These are phyloP conservation scores for Trichomonascus vanleenenianus DNA, from an alignment of 805 yeast genomes.

Conservation along the genomic window DNA sequence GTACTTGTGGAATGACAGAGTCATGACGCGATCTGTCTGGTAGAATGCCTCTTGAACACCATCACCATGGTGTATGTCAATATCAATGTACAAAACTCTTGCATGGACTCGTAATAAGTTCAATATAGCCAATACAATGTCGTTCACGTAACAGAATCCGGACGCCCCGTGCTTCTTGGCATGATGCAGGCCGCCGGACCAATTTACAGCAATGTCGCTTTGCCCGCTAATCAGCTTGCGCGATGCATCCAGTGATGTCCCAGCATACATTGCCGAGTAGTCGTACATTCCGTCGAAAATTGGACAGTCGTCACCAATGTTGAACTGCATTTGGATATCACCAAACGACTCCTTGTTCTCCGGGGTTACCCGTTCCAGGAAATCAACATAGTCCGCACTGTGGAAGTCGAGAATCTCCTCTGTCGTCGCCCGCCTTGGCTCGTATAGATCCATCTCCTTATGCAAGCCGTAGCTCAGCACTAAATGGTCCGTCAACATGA, in stretches of 20 bases:
- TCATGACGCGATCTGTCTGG: constrained; percentile 86
- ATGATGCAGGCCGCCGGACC: constrained; percentile 91
- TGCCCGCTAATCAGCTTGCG: constrained; percentile 72
- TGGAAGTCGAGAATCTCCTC: constrained; percentile 80
- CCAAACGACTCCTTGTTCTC: constrained; percentile 55
- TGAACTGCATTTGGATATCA: constrained; percentile 37
- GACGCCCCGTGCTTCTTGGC: constrained; percentile 87
- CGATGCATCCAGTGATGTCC: constrained; percentile 87
- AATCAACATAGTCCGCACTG: constrained; percentile 76
- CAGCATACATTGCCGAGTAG: constrained; percentile 77
- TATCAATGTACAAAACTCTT: constrained; percentile 79
- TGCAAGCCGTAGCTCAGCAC: constrained; percentile 79
- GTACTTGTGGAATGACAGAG: constrained; percentile 84
- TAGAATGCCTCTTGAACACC: constrained; percentile 94
- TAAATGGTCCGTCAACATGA: constrained; percentile 89
- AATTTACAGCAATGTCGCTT: constrained; percentile 86
- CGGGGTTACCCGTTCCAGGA: constrained; percentile 69
- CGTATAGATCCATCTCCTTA: constrained; percentile 82
- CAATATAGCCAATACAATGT: constrained; percentile 77
- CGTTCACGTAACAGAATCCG: constrained; percentile 88
- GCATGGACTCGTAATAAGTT: constrained; percentile 76
- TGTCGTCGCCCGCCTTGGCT: constrained; percentile 73
- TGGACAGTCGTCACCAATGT: constrained; percentile 92
- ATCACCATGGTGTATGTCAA: constrained; percentile 91
- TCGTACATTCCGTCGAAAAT: constrained; percentile 93